phyloP scores from a whole-genome alignment of 2,329 filamentous ascomycete species.

The Dendryphion nanum region DNA sequence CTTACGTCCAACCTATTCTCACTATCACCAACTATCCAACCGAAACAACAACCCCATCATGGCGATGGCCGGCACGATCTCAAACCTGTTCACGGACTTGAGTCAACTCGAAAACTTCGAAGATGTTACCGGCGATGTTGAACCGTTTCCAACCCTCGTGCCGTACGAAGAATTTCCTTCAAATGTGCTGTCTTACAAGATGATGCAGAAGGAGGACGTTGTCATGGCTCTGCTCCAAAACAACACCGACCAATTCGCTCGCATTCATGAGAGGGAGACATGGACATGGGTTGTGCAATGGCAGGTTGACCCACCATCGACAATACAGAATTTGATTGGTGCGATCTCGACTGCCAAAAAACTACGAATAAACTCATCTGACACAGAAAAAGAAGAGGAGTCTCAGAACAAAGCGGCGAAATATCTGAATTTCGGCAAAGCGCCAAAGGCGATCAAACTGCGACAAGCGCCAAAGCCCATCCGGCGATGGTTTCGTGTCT shows the following conservation, averaged over 20 bases:
- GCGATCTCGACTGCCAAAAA: background rate
- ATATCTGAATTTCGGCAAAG: too few relatives aligned
- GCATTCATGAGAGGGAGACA: constrained; percentile 18
- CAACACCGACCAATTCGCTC: constrained; percentile 22
- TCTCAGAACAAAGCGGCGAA: too few relatives aligned
- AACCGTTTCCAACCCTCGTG: constrained; percentile 28
- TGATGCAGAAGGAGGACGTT: constrained; percentile 22
- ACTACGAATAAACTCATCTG: background rate
- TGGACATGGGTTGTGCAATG: constrained; percentile 36
- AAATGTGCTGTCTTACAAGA: constrained; percentile 24
- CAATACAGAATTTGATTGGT: background rate
- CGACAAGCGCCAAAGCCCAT: too few relatives aligned
- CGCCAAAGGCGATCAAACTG: too few relatives aligned
- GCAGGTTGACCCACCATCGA: constrained; percentile 17
- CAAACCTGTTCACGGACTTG: constrained; percentile 22
- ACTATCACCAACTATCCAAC: too few relatives aligned
- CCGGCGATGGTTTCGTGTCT: too few relatives aligned
- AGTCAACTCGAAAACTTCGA: constrained; percentile 14
- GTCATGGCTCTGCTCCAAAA: constrained; percentile 29
- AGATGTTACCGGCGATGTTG: constrained; percentile 30
- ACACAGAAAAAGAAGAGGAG: background rate
- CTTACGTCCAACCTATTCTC: too few relatives aligned
- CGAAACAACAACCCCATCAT: too few relatives aligned
- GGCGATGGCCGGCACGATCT: constrained; percentile 19
- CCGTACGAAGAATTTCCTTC: constrained; percentile 28